These are phyloP conservation scores for Arthrobotrys sphaeroides DNA, from an alignment of 2,329 filamentous ascomycete genomes.

Conservation along the genomic window DNA sequence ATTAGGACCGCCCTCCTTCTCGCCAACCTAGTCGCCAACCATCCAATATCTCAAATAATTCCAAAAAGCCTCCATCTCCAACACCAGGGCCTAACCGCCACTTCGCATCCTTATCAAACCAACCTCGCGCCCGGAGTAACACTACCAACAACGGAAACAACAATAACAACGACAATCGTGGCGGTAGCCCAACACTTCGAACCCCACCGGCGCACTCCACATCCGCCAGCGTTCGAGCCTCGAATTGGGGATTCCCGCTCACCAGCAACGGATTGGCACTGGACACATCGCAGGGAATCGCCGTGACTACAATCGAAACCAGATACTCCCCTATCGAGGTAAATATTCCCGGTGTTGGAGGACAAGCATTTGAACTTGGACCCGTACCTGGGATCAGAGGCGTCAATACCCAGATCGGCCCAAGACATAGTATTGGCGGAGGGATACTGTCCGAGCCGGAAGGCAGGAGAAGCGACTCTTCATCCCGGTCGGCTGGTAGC, in stretches of 20 bases:
- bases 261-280: conserved; percentile 24
- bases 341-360: conserved; percentile 12
- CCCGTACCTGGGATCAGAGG: conserved; percentile 18
- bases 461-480: conserved; percentile 14
- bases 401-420: neutral
- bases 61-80: conserved; percentile 24
- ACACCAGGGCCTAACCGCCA: conserved; percentile 27
- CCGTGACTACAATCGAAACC: conserved; percentile 46
- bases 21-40: conserved; percentile 37
- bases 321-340: conserved; percentile 41
- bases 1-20: conserved; percentile 41
- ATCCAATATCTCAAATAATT: conserved; percentile 19
- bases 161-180: neutral
- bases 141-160: conserved; percentile 13
- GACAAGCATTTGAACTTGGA: conserved; percentile 39
- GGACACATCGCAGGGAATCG: conserved; percentile 31
- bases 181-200: conserved; percentile 13
- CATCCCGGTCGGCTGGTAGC: neutral
- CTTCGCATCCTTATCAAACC: conserved; percentile 27
- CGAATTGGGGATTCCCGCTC: conserved; percentile 51
- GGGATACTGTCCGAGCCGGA: conserved; percentile 26
- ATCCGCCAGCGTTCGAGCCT: conserved; percentile 35
- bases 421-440: conserved; percentile 38
- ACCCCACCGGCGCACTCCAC: conserved; percentile 38
- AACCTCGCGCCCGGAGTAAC: conserved; percentile 31